A percentile compares a stretch with the other conserved stretches of the same genome.
Evolutionary conservation across 2,329 filamentous ascomycete genomes (phyloP).

Genomic region (Anthostomella pinea): DNA sequence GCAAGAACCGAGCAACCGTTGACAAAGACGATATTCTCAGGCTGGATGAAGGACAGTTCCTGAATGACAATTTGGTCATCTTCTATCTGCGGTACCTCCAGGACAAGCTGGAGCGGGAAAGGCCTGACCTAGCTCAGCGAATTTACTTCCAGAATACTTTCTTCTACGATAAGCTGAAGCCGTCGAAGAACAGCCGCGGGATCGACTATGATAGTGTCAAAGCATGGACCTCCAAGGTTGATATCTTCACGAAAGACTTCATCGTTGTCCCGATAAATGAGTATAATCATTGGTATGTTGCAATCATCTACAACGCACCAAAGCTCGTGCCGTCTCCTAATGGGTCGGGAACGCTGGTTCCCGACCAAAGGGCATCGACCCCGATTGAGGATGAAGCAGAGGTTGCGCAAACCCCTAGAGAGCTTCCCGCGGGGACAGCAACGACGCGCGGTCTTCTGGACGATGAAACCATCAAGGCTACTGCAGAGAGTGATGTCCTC

Average conservation of each 20-base stretch:
- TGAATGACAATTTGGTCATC: slow-evolving; percentile 90
- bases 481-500: slow-evolving; percentile 16
- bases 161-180: slow-evolving; percentile 78
- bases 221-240: slow-evolving; percentile 81
- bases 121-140: slow-evolving; percentile 55
- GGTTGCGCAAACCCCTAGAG: slow-evolving; percentile 2
- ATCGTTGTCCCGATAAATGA: slow-evolving; percentile 92
- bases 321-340: slow-evolving; percentile 47
- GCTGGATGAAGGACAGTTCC: slow-evolving; percentile 77
- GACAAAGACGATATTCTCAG: slow-evolving; percentile 70
- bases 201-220: slow-evolving; percentile 86
- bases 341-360: slow-evolving; percentile 1
- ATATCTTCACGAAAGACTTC: slow-evolving; percentile 83
- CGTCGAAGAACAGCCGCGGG: slow-evolving; percentile 46
- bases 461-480: slow-evolving; percentile 1
- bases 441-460: neutral
- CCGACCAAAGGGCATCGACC: slow-evolving; percentile 5
- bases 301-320: slow-evolving; percentile 87
- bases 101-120: slow-evolving; percentile 51
- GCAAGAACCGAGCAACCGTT: slow-evolving; percentile 62
- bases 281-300: slow-evolving; percentile 85
- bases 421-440: slow-evolving; percentile 6
- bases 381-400: slow-evolving; percentile 13
- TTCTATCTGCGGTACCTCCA: slow-evolving; percentile 82
- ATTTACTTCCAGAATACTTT: slow-evolving; percentile 92